Evolutionary conservation across 2,329 filamentous ascomycete species (phyloP).

Genomic region (Dactylellina leptospora): DNA sequence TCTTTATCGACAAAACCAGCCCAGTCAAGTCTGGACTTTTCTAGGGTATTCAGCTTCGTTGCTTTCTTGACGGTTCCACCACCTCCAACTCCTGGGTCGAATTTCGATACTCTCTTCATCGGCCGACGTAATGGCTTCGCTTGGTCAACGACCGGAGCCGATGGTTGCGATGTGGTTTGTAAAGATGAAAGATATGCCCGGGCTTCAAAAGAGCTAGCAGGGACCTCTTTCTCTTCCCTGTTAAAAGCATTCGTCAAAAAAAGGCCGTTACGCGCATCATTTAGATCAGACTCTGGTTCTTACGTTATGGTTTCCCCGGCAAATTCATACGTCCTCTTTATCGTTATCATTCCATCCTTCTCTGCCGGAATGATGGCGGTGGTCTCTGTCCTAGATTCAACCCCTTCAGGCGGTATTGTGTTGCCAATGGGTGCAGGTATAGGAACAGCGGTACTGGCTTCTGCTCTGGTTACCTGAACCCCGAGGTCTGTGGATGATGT

Average conservation of each 20-base stretch:
- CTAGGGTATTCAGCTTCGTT: slow-evolving; percentile 74
- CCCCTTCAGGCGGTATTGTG: slow-evolving; percentile 27
- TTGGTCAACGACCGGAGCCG: slow-evolving; percentile 49
- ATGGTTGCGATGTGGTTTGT: slow-evolving; percentile 58
- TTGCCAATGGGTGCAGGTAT: slow-evolving; percentile 9
- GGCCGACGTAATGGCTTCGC: slow-evolving; percentile 58
- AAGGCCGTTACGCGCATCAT: not conserved
- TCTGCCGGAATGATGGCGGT: slow-evolving; percentile 33
- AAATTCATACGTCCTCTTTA: slow-evolving; percentile 78
- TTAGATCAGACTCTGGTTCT: not conserved
- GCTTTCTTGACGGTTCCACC: slow-evolving; percentile 64
- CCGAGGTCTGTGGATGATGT: slow-evolving; percentile 49
- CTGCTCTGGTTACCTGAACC: slow-evolving; percentile 30
- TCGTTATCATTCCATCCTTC: slow-evolving; percentile 64
- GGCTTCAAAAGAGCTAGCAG: slow-evolving; percentile 72
- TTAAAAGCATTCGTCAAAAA: not conserved
- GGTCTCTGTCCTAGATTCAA: slow-evolving; percentile 38
- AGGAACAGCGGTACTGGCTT: slow-evolving; percentile 39
- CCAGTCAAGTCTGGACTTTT: slow-evolving; percentile 79
- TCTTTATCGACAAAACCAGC: slow-evolving; percentile 76
- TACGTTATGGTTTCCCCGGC: slow-evolving; percentile 73
- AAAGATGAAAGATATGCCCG: slow-evolving; percentile 70
- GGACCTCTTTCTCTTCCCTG: slow-evolving; percentile 73
- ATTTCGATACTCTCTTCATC: slow-evolving; percentile 66
- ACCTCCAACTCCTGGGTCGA: slow-evolving; percentile 67